phyloP scores from a whole-genome alignment of 164 flowering plant species.

The Stephania yunnanensis region DNA sequence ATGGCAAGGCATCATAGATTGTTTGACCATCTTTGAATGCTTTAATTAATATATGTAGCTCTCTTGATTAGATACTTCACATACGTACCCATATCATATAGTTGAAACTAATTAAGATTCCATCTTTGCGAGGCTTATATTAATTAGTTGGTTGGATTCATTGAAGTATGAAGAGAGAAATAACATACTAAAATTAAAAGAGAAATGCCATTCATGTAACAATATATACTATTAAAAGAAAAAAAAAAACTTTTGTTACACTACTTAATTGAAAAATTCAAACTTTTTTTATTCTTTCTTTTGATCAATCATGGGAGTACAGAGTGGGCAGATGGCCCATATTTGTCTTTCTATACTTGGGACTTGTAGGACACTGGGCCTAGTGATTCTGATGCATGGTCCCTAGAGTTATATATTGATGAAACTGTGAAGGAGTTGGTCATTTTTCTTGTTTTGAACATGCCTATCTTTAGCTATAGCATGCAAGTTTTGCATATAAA shows the following conservation, averaged over 20 bases:
- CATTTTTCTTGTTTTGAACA: too few relatives aligned
- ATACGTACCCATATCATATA: not conserved
- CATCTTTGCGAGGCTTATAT: not conserved
- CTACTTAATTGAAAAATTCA: too few relatives aligned
- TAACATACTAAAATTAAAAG: too few relatives aligned
- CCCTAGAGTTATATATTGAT: not conserved
- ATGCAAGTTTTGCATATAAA: not conserved
- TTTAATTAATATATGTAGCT: not conserved
- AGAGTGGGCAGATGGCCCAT: not conserved
- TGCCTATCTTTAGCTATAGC: not conserved
- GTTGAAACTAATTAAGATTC: conserved; percentile 3
- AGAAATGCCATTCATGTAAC: too few relatives aligned
- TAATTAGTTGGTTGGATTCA: not conserved
- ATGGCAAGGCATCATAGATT: conserved; percentile 6
- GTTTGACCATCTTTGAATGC: conserved; percentile 6
- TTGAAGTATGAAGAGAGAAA: too few relatives aligned
- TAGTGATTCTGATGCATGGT: not conserved
- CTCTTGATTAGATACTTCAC: not conserved
- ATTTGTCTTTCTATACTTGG: not conserved
- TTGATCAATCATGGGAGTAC: not conserved
- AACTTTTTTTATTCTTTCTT: not conserved
- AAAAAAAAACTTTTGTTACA: too few relatives aligned
- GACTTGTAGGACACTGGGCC: not conserved
- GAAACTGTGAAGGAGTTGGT: not conserved
- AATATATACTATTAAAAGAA: too few relatives aligned